Base-by-base conservation (phyloP, 768 basidiomycete genomes). In the Cytidiella melzeri region DNA sequence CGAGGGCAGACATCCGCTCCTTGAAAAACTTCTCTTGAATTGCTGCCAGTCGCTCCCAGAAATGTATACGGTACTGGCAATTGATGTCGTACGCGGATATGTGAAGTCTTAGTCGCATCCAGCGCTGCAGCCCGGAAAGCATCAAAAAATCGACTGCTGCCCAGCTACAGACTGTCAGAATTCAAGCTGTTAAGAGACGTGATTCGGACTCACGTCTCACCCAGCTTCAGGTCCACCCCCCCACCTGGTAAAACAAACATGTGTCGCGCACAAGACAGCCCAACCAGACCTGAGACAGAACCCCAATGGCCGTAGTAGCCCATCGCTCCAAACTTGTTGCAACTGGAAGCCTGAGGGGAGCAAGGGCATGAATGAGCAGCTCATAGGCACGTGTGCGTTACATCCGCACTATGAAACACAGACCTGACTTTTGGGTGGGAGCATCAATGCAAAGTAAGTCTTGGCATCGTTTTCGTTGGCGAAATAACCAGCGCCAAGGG, bases 71-170 rank as follows among this genome's bases (percentile, higher is more conserved):
- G 39, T 57, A 63, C 34, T 65, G 60, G 40, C 61, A 64, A 19
- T 51, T 51, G 42, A 64, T 64, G 50, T 64, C 64, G 44, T 65
- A 65, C 6, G 28, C 47, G 6, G 49, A 18, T 11, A 54, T 36
- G 27, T 41, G 36, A 38, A 58, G 27, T 40, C 12, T 5, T 15
- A 55, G 42, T 24, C 30, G 12, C 38, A 49, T 41, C 50, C 52
- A 55, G 3, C 3, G 41, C 28, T 51, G 51, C 11, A 58, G 45
- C 3, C 45, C 55, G 1, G 50, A 53, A 3, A 55, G 12, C 1
- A 44, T 19, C 5, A 45, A 53, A n/a, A 52, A 50, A 30, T 58
- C 53, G 12, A 53, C 51, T 36, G 50, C 51, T 15, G 13, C 47
- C 24, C 41, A 54, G 20, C 57, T 57, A 41, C 10, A 9, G 4